Base-by-base conservation (phyloP, 1,139 yeast species). In the Lodderomyces theae region DNA sequence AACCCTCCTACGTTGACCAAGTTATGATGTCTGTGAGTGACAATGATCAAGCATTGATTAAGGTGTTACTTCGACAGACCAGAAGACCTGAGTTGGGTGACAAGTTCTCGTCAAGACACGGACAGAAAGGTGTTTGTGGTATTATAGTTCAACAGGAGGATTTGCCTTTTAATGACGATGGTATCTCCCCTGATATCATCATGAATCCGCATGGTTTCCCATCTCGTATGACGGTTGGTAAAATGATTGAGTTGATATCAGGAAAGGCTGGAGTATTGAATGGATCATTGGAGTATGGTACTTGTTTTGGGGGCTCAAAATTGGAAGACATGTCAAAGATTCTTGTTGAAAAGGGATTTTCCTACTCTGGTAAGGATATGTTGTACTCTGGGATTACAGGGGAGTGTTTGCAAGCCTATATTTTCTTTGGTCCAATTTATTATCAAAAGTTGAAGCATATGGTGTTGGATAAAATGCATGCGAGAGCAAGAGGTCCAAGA, bases 141-240 rank as follows among this genome's bases (percentile, higher is more conserved):
- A 87, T 90, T 52, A 92, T 90, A 62, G 97, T 90, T 11, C 90
- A 87, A 56, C 97, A 90, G 58, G 97, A 89, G 60, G 98, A 92
- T 59, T 75, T 92, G 75, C 98, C 98, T 24, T 92, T 90, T 61
- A 86, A 83, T 58, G 97, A 90, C 53, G 77, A 81, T 46, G 97
- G 97, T 54, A 78, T 90, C 35, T 72, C 80, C 3, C 98, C 98
- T 0, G 98, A 92, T 66, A 89, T 92, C 51, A 92, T 92, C 57
- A 92, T 92, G 96, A 92, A 92, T 58, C 98, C 98, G 1, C 98
- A 92, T 60, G 98, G 97, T 69, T 92, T 92, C 82, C 98, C 98
- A 50, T 90, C 97, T 30, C 95, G 98, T 74, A 92, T 92, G 99
- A 92, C 99, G 37, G 98, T 92, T 19, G 99, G 98, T 46, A 92